Base-by-base conservation (phyloP, 441 rosid species). In the Eutrema salsugineum region DNA sequence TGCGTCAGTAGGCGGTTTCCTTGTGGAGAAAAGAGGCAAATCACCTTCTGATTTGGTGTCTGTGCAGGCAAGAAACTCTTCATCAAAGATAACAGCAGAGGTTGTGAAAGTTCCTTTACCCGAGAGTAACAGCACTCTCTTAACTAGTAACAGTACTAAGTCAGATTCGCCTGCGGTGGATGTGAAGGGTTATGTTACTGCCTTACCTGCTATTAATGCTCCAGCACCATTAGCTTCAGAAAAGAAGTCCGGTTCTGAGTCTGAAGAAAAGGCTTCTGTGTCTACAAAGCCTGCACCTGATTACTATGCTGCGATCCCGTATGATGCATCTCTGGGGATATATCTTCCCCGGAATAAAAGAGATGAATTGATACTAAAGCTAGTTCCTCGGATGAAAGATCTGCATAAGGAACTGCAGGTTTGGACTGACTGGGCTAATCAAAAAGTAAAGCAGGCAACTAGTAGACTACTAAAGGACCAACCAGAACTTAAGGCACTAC, bases 381-480 rank as follows among this genome's bases (percentile, higher is more conserved):
- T 94, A 19, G 86, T 83, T 63, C 91, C 98, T 1, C 83, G 82
- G 72, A 78, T 78, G 75, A 83, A 51, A 56, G 91, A 87, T 71
- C 64, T 92, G 71, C 85, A 92, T 74, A 88, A 80, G 76, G 96
- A 87, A 74, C 81, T 89, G 40, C 96, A 92, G 75, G 90, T 84
- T 72, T 94, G 99, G 98, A 90, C 93, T 8, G 94, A 94, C 22
- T 94, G 99, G 99, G 93, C 96, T 36, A 90, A 92, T 79, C 91
- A 92, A 83, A 94, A 94, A 84, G 98, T 94, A 50, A 94, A 89
- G 91, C 97, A 94, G 81, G 99, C 97, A 60, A 89, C 98, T 68
- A 83, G 85, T 66, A 85, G 98, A 86, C 84, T 94, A 71, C 66
- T 87, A 46, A 89, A 86, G 78, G 98, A 94, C 78, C 88, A 77